These are phyloP conservation scores for Hypocrella siamensis DNA, from an alignment of 2,329 filamentous ascomycete species.

Conservation along the genomic window DNA sequence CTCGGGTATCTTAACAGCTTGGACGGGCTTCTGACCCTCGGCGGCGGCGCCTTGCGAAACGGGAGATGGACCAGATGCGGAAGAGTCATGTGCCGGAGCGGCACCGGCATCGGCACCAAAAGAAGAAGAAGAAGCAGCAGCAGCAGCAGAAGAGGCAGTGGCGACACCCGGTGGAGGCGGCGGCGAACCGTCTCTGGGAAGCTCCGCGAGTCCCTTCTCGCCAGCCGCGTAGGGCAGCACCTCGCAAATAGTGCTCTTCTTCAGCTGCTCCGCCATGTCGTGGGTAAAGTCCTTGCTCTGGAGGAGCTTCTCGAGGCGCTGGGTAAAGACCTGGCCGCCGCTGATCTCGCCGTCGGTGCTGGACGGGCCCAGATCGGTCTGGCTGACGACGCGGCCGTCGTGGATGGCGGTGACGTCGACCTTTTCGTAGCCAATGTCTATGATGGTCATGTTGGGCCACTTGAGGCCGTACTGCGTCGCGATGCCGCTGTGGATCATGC, in stretches of 20 bases:
- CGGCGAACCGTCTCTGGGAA: slow-evolving; percentile 21
- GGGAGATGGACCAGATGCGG: slow-evolving; percentile 1
- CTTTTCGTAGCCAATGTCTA: slow-evolving; percentile 87
- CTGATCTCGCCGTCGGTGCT: slow-evolving; percentile 38
- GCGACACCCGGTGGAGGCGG: slow-evolving; percentile 3
- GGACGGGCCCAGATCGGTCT: slow-evolving; percentile 42
- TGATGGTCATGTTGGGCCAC: slow-evolving; percentile 61
- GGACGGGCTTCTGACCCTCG: not conserved
- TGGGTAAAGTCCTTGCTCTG: slow-evolving; percentile 39
- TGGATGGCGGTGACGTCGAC: slow-evolving; percentile 83
- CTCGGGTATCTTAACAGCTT: not conserved
- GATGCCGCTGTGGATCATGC: slow-evolving; percentile 75
- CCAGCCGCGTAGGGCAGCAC: slow-evolving; percentile 41
- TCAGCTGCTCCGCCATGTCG: slow-evolving; percentile 57
- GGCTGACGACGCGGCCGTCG: slow-evolving; percentile 62
- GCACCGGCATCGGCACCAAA: slow-evolving; percentile 20
- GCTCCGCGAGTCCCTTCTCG: slow-evolving; percentile 29
- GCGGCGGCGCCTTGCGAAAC: not conserved
- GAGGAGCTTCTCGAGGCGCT: slow-evolving; percentile 53
- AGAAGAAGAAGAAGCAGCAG: slow-evolving; percentile 12
- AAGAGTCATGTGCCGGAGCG: slow-evolving; percentile 8
- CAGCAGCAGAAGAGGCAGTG: slow-evolving; percentile 11
- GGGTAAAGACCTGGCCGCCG: slow-evolving; percentile 79
- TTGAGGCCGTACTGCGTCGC: slow-evolving; percentile 75
- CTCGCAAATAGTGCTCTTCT: slow-evolving; percentile 51